These are phyloP conservation scores for Amaranthus tricolor DNA, from an alignment of 179 eudicot genomes.

Conservation along the genomic window DNA sequence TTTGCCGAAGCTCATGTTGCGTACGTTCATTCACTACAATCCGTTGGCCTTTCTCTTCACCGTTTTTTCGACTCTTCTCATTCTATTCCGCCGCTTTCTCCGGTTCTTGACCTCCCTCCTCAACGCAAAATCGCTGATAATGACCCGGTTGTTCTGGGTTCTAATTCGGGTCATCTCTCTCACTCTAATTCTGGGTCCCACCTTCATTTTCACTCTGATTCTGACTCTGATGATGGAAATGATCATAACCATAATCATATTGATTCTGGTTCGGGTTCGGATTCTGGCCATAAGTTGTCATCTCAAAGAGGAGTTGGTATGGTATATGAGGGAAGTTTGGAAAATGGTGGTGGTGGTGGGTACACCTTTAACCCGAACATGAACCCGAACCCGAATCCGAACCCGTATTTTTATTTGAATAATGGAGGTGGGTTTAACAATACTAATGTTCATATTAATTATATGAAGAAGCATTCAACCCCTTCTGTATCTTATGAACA, in stretches of 20 bases:
- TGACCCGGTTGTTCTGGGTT: slow-evolving; percentile 4
- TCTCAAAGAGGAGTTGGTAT: neutral
- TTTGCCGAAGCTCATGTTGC: slow-evolving; percentile 66
- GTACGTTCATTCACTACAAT: slow-evolving; percentile 52
- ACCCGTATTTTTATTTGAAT: slow-evolving; percentile 22
- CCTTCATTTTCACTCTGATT: slow-evolving; percentile 58
- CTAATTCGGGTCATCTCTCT: slow-evolving; percentile 25
- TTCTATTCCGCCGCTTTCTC: slow-evolving; percentile 16
- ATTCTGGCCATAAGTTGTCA: neutral
- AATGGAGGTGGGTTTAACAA: slow-evolving; percentile 31
- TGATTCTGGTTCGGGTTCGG: slow-evolving; percentile 30
- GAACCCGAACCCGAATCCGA: slow-evolving; percentile 1
- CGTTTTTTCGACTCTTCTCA: slow-evolving; percentile 45
- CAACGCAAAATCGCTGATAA: slow-evolving; percentile 31
- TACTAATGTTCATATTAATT: slow-evolving; percentile 47
- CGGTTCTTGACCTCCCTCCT: slow-evolving; percentile 46
- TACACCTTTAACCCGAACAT: no score
- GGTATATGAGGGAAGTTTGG: neutral
- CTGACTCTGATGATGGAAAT: slow-evolving; percentile 23
- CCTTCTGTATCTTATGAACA: slow-evolving; percentile 67
- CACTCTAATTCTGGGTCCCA: slow-evolving; percentile 59
- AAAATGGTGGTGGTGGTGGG: slow-evolving; percentile 20
- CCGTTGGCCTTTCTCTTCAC: slow-evolving; percentile 50
- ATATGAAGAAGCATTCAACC: slow-evolving; percentile 59
- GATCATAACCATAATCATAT: neutral